phyloP scores from a whole-genome alignment of 805 yeast species.

The Candida tallmaniae region DNA sequence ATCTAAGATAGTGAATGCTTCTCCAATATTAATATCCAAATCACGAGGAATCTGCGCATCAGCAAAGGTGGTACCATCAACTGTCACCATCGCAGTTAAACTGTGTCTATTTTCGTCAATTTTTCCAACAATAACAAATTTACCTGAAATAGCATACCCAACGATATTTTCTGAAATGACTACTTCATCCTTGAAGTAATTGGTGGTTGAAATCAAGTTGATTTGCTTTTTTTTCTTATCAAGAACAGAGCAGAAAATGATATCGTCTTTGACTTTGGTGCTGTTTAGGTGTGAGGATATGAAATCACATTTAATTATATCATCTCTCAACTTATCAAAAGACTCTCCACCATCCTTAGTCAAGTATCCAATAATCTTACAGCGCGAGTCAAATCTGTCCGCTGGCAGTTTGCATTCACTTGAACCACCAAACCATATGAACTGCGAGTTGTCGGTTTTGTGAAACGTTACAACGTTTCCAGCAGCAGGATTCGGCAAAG shows the following conservation, averaged over 20 bases:
- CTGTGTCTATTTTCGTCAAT: conserved; percentile 34
- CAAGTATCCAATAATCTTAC: conserved; percentile 55
- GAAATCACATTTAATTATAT: conserved; percentile 62
- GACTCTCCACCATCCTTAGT: conserved; percentile 65
- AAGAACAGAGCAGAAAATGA: conserved; percentile 62
- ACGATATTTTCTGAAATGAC: conserved; percentile 53
- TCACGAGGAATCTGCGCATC: conserved; percentile 72
- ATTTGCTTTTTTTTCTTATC: conserved; percentile 24
- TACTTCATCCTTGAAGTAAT: conserved; percentile 44
- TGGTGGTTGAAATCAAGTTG: conserved; percentile 44
- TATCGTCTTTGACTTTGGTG: conserved; percentile 31
- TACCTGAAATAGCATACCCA: conserved; percentile 71
- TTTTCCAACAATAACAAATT: conserved; percentile 69
- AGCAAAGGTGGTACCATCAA: conserved; percentile 74
- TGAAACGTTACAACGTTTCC: conserved; percentile 55
- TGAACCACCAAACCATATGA: conserved; percentile 63
- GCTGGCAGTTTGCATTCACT: conserved; percentile 34
- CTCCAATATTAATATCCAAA: conserved; percentile 46
- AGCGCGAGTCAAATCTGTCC: conserved; percentile 35
- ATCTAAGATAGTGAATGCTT: conserved; percentile 70
- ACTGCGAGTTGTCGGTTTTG: conserved; percentile 47
- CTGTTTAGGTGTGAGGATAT: conserved; percentile 49
- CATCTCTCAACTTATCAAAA: conserved; percentile 51
- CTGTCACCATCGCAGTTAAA: conserved; percentile 67
- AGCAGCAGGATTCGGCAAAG: conserved; percentile 36